Conservation (phyloP, 257 asterid species). For the Linderniella brevidens region DNA sequence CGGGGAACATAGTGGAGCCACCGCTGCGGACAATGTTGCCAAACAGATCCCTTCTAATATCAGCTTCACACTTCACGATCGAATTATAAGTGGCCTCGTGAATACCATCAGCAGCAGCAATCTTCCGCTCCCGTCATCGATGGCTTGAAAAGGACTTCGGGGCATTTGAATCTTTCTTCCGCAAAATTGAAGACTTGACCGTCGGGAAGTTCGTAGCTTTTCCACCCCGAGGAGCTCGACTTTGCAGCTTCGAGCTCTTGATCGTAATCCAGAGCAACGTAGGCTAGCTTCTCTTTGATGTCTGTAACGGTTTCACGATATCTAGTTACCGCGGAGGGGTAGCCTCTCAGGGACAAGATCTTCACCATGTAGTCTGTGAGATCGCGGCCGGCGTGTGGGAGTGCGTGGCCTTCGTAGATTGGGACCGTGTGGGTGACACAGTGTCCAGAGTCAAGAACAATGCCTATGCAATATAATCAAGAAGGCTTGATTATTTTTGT, state of each 20-base stretch:
- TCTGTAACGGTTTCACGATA: slow-evolving; percentile 32
- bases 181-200: slow-evolving; percentile 19
- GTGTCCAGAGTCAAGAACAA: too few relatives aligned
- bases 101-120: too few relatives aligned
- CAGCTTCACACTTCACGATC: too few relatives aligned
- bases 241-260: slow-evolving; percentile 24
- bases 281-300: slow-evolving; percentile 28
- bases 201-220: too few relatives aligned
- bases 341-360: slow-evolving; percentile 22
- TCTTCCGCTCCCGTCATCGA: slow-evolving; percentile 25
- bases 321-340: slow-evolving; percentile 18
- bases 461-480: slow-evolving; percentile 20
- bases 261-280: slow-evolving; percentile 25
- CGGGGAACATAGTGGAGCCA: too few relatives aligned
- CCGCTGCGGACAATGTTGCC: too few relatives aligned
- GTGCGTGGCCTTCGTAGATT: too few relatives aligned
- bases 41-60: too few relatives aligned
- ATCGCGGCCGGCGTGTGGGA: slow-evolving; percentile 32
- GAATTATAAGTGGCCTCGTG: too few relatives aligned
- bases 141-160: slow-evolving; percentile 26
- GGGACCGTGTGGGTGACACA: too few relatives aligned
- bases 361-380: slow-evolving; percentile 30
- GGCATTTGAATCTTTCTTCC: slow-evolving; percentile 28
- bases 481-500: too few relatives aligned
- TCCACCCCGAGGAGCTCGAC: slow-evolving; percentile 16